A percentile compares a stretch with the other conserved stretches of the same genome.
These are phyloP conservation scores for Circinella umbellata DNA, from an alignment of 371 early-diverging fungal genomes.

Conservation along the genomic window DNA sequence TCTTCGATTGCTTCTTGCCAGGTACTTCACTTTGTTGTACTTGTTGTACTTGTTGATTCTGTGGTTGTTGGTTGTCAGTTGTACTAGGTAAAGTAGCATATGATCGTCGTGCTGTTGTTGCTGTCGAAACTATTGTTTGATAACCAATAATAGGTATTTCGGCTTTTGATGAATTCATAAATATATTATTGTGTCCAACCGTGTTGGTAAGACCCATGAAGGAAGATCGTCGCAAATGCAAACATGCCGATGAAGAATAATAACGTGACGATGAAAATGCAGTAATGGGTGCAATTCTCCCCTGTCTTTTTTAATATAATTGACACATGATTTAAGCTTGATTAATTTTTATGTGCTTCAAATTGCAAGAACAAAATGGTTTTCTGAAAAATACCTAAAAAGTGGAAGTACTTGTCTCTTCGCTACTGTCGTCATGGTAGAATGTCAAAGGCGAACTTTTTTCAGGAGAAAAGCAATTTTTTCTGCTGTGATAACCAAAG, in stretches of 20 bases:
- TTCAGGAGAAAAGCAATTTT: too few relatives aligned
- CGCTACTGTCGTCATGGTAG: not conserved
- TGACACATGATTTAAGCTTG: not conserved
- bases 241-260: not conserved
- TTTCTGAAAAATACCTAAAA: not conserved
- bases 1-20: constrained; percentile 20
- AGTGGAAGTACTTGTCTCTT: constrained; percentile 1
- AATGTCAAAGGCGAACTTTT: constrained; percentile 1
- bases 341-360: not conserved
- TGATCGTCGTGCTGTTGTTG: constrained; percentile 2
- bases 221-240: not conserved
- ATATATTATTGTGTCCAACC: not conserved
- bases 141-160: not conserved
- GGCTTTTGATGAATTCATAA: not conserved
- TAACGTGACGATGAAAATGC: not conserved
- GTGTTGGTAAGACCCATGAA: not conserved
- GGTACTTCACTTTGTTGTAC: not conserved
- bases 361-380: not conserved
- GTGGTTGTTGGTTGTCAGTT: not conserved
- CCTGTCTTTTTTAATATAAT: not conserved
- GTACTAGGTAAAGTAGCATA: not conserved
- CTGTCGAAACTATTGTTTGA: not conserved
- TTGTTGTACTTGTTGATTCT: not conserved
- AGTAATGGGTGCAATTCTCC: not conserved
- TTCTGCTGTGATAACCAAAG: too few relatives aligned